These are phyloP conservation scores for Globisporangium nodosum DNA, from an alignment of 352 stramenopile species.

Conservation along the genomic window DNA sequence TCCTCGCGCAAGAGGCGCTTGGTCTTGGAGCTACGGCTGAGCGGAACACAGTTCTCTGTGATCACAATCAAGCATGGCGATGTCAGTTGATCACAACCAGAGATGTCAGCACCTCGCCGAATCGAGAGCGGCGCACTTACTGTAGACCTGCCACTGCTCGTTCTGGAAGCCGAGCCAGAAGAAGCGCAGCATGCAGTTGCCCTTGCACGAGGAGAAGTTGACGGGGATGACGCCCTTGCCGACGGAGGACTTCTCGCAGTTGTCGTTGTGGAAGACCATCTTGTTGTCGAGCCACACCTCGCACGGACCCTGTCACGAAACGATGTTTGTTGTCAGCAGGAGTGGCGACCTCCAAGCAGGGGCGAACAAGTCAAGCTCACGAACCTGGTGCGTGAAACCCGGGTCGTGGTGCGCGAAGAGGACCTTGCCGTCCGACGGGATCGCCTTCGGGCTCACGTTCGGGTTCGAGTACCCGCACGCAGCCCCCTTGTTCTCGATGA, in stretches of 20 bases:
- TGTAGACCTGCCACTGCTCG: too few relatives aligned
- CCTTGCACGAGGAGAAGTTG: slow-evolving; percentile 30
- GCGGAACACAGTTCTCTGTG: too few relatives aligned
- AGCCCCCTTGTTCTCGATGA: not conserved
- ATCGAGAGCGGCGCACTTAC: too few relatives aligned
- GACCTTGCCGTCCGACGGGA: slow-evolving; percentile 24
- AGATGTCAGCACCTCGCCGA: too few relatives aligned
- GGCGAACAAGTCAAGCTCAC: too few relatives aligned
- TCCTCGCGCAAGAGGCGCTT: too few relatives aligned
- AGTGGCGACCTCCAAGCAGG: too few relatives aligned
- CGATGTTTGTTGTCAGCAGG: too few relatives aligned
- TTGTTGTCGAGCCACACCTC: slow-evolving; percentile 44
- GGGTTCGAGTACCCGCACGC: slow-evolving; percentile 24
- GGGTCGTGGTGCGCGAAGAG: slow-evolving; percentile 9
- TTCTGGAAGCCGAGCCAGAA: slow-evolving; percentile 26
- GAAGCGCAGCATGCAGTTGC: slow-evolving; percentile 29
- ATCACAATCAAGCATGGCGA: too few relatives aligned
- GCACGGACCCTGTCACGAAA: slow-evolving; percentile 21
- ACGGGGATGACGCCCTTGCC: slow-evolving; percentile 18
- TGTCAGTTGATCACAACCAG: too few relatives aligned
- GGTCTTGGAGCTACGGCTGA: too few relatives aligned
- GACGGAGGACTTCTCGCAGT: slow-evolving; percentile 21
- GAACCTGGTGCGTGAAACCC: too few relatives aligned
- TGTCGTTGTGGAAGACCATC: slow-evolving; percentile 25
- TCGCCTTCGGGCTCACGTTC: slow-evolving; percentile 21